Conservation (phyloP, 2,329 filamentous ascomycete genomes). For the Monilinia fructigena region DNA sequence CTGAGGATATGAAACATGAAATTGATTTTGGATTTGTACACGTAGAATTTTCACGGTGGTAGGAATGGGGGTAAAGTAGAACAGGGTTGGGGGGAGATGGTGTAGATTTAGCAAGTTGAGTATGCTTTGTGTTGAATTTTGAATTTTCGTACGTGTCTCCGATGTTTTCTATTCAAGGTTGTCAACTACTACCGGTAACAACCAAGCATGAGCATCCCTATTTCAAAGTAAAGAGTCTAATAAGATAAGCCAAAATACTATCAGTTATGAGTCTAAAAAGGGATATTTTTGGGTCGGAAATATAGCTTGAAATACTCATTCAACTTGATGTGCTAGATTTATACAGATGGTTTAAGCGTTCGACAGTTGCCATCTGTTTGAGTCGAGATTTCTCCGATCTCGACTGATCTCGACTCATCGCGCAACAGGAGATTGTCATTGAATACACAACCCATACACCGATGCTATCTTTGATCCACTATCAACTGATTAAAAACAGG, state of each 20-base stretch:
- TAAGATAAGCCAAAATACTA: not conserved
- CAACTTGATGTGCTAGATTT: no score
- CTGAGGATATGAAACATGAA: conserved; percentile 11
- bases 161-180: not conserved
- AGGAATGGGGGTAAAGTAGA: not conserved
- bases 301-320: not conserved
- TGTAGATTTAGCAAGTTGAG: not conserved
- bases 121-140: not conserved
- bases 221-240: not conserved
- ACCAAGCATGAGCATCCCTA: not conserved
- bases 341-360: not conserved
- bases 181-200: not conserved
- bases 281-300: not conserved
- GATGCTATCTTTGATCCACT: not conserved
- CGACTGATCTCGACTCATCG: not conserved
- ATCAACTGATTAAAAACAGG: not conserved
- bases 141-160: not conserved
- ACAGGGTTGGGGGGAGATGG: not conserved
- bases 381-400: not conserved
- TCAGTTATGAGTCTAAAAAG: not conserved
- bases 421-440: not conserved
- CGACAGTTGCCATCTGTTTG: not conserved
- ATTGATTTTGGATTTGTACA: conserved; percentile 17
- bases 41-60: not conserved
- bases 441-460: not conserved